Evolutionary conservation across 1,139 yeast genomes (phyloP), one percentile per base, ranked within the genome.

Genomic region (Entelexis paramagnoliae): DNA sequence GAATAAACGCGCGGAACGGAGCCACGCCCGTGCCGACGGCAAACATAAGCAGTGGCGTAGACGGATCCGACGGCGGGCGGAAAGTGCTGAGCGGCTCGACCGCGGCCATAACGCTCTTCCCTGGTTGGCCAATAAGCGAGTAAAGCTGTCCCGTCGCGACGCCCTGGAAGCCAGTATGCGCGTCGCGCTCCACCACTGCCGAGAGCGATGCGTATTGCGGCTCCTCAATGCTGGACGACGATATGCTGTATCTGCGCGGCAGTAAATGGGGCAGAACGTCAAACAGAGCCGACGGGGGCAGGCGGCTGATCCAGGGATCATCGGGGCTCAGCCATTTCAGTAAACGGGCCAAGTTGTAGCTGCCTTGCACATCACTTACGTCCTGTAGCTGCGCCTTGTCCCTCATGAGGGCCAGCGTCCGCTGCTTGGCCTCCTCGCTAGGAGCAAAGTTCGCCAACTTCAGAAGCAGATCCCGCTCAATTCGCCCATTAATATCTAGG

Each of bases 11-110:
- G 2, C 58, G 38, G 41, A 49, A 58, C 1, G 61, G 60, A 2
- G 60, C 57, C 11, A 55, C 51, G 14, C 61, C 61, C 1, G 61
- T 59, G 16, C 61, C 61, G 9, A 58, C 48, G 9, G 59, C 59
- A 19, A 58, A 46, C 51, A 57, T 29, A 7, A 57, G 30, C 8
- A 59, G 41, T 2, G 61, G 61, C 7, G 20, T 32, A 4, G 45
- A 11, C 2, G 55, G 49, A 22, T 50, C 53, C 19, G 33, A 42
- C 5, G 55, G 60, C 22, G 42, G 50, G 38, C 46, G 51, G 47
- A 44, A 58, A 14, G 16, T 19, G 13, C 20, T 33, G 14, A 47
- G 10, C 1, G 51, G 54, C 34, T 52, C 55, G 8, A 34, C 33
- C 2, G 41, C 50, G 1, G 54, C 49, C 34, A 48, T 38, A 4